These are phyloP conservation scores for Coprinopsis strossmayeri DNA, from an alignment of 768 basidiomycete genomes.

Conservation along the genomic window DNA sequence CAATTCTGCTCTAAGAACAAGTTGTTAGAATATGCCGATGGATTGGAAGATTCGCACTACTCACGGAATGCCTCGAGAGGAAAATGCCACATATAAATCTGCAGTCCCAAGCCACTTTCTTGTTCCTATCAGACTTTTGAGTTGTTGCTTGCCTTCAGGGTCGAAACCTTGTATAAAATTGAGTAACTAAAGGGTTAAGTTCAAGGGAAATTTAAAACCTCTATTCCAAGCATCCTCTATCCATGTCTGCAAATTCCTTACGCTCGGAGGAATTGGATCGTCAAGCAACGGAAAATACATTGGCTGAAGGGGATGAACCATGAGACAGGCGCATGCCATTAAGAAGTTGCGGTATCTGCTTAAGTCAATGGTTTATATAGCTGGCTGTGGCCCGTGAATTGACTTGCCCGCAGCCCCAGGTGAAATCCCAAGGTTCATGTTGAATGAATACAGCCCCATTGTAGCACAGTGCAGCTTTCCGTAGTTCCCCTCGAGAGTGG, in stretches of 20 bases:
- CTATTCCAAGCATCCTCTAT: constrained; percentile 78
- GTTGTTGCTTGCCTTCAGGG: constrained; percentile 52
- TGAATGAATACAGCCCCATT: constrained; percentile 54
- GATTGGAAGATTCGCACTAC: constrained; percentile 18
- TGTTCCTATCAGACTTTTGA: constrained; percentile 51
- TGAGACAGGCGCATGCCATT: constrained; percentile 69
- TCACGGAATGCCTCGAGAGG: constrained; percentile 77
- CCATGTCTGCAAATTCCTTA: constrained; percentile 70
- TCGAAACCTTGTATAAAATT: constrained; percentile 62
- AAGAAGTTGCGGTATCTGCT: constrained; percentile 78
- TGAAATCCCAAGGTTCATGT: constrained; percentile 51
- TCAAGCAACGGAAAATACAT: constrained; percentile 58
- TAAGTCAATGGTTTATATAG: constrained; percentile 2
- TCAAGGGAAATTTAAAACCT: too few species aligned
- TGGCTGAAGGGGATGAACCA: constrained; percentile 57
- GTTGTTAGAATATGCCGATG: neutral
- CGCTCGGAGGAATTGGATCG: constrained; percentile 51
- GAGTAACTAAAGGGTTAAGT: too few species aligned
- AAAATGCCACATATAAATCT: constrained; percentile 77
- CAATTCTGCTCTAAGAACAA: constrained; percentile 41
- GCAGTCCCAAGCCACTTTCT: constrained; percentile 78
- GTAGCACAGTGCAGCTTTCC: constrained; percentile 59
- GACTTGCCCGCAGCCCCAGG: constrained; percentile 71
- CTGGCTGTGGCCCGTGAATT: neutral
- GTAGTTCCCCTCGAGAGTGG: constrained; percentile 41